These are phyloP conservation scores for Ampelomyces quisqualis DNA, from an alignment of 2,329 filamentous ascomycete genomes.

Conservation along the genomic window DNA sequence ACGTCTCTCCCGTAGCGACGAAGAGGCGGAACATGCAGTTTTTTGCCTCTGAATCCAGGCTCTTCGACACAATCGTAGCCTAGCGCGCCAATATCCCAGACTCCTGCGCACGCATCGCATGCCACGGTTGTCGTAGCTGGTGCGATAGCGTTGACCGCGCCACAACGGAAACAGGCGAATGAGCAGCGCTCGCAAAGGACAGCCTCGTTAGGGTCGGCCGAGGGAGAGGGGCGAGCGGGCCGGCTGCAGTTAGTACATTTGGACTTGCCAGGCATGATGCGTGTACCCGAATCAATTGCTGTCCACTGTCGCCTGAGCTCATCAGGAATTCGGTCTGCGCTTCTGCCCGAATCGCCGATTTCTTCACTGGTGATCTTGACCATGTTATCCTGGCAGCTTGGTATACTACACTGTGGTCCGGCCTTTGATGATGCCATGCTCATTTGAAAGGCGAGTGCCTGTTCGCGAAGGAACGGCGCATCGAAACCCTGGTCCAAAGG, in stretches of 20 bases:
- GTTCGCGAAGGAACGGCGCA: constrained; percentile 25
- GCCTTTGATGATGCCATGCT: constrained; percentile 16
- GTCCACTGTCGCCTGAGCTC: constrained; percentile 36
- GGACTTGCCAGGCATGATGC: constrained; percentile 27
- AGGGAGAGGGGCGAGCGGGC: constrained; percentile 28
- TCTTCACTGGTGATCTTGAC: constrained; percentile 41
- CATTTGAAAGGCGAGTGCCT: constrained; percentile 39
- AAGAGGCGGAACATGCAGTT: constrained; percentile 18
- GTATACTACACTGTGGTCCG: constrained; percentile 26
- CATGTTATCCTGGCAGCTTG: constrained; percentile 34
- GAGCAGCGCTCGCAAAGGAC: constrained; percentile 45
- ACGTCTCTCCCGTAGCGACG: constrained; percentile 13
- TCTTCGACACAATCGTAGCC: constrained; percentile 41
- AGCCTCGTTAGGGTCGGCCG: neutral
- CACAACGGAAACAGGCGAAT: constrained; percentile 48
- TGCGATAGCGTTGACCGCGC: constrained; percentile 17
- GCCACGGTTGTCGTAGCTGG: constrained; percentile 18
- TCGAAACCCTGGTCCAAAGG: constrained; percentile 38
- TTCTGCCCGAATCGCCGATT: constrained; percentile 44
- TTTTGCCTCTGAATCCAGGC: neutral
- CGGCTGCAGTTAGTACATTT: constrained; percentile 40
- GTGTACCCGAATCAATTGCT: constrained; percentile 4
- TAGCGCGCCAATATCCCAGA: constrained; percentile 43
- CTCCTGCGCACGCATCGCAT: constrained; percentile 36
- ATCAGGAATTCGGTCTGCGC: constrained; percentile 46